These are phyloP conservation scores for Dendrobium catenatum DNA, from an alignment of 106 monocot genomes.

Conservation along the genomic window DNA sequence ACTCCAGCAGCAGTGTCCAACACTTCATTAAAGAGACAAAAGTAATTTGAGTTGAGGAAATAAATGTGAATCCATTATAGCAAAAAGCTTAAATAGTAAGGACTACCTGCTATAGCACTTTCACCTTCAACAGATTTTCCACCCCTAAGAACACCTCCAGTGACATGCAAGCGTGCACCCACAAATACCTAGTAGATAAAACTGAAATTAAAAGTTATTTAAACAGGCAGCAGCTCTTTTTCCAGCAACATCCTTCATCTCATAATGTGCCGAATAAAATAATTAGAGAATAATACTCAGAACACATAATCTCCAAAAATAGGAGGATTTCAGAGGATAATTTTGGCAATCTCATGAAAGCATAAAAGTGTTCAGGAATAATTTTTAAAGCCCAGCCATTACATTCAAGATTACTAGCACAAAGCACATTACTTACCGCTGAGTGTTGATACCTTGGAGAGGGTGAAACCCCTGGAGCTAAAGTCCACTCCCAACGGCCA, in stretches of 20 bases:
- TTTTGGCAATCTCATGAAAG: background rate
- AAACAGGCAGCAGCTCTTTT: background rate
- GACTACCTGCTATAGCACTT: slow-evolving; percentile 72
- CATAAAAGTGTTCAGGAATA: background rate
- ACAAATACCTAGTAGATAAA: slow-evolving; percentile 76
- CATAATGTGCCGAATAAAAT: background rate
- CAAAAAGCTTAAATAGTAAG: background rate
- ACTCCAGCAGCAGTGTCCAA: slow-evolving; percentile 98
- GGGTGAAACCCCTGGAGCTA: slow-evolving; percentile 93
- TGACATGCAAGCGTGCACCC: slow-evolving; percentile 92
- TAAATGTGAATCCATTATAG: background rate
- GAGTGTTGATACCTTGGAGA: slow-evolving; percentile 95
- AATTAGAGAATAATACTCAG: background rate
- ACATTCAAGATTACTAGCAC: background rate
- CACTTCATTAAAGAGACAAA: slow-evolving; percentile 44
- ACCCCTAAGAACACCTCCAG: slow-evolving; percentile 89
- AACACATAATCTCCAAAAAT: background rate
- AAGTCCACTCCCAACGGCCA: slow-evolving; percentile 97
- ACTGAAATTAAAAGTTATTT: slow-evolving; percentile 11
- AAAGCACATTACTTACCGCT: slow-evolving; percentile 47
- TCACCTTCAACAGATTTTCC: slow-evolving; percentile 82
- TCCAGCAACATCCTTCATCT: background rate
- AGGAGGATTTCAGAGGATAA: background rate
- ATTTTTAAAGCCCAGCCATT: background rate
- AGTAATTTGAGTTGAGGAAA: slow-evolving; percentile 5